Evolutionary conservation across 805 yeast genomes (phyloP).

Genomic region (Zygosaccharomyces rouxii): DNA sequence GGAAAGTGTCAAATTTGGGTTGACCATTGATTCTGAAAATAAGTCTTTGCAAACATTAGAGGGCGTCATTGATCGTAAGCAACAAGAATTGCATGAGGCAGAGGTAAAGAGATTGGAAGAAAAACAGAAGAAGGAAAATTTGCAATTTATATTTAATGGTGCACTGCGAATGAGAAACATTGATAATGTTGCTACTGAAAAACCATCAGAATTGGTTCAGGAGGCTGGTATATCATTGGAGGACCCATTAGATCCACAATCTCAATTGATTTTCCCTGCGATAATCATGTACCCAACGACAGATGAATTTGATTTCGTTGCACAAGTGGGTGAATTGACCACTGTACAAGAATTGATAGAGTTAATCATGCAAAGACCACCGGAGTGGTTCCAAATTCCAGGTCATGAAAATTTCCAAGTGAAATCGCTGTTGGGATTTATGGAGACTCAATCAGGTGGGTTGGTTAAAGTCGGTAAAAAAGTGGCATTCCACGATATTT

Average conservation of each 20-base stretch:
- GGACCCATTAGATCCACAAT: constrained; percentile 61
- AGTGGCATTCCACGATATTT: constrained; percentile 56
- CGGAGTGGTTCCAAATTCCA: constrained; percentile 59
- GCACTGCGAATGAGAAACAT: constrained; percentile 63
- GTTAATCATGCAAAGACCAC: constrained; percentile 60
- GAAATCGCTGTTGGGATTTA: constrained; percentile 62
- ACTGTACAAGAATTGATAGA: constrained; percentile 61
- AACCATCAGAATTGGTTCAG: constrained; percentile 54
- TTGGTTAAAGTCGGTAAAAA: constrained; percentile 81
- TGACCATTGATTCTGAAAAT: constrained; percentile 56
- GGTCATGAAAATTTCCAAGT: constrained; percentile 56
- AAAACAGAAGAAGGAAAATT: constrained; percentile 36
- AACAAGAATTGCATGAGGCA: constrained; percentile 34
- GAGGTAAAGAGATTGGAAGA: constrained; percentile 23
- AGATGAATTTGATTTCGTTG: constrained; percentile 79
- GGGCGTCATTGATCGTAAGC: constrained; percentile 39
- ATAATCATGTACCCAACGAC: constrained; percentile 75
- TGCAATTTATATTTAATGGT: constrained; percentile 43
- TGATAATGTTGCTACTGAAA: constrained; percentile 43
- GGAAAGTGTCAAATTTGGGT: constrained; percentile 61
- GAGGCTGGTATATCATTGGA: constrained; percentile 54
- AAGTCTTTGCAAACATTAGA: constrained; percentile 48
- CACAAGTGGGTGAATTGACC: constrained; percentile 66
- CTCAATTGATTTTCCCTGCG: constrained; percentile 79
- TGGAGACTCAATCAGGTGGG: constrained; percentile 83